A percentile compares a stretch with the other conserved stretches of the same genome.
phyloP scores from a whole-genome alignment of 2,329 filamentous ascomycete species.

The Penicillium sp. region DNA sequence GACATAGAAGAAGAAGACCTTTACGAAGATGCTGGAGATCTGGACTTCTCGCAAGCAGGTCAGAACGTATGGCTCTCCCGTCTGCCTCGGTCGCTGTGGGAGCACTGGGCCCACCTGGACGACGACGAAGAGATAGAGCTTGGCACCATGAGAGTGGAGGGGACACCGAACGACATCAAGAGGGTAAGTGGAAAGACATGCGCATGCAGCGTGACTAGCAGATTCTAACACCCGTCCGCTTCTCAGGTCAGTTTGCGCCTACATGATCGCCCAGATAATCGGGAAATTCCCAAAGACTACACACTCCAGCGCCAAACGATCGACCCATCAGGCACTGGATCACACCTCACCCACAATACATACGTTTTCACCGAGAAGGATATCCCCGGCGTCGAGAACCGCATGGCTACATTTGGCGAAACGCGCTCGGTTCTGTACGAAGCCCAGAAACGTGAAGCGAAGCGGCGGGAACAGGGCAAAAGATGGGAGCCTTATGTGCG shows the following conservation, averaged over 20 bases:
- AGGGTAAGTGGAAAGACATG: constrained; percentile 34
- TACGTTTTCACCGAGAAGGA: constrained; percentile 94
- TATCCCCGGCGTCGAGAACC: constrained; percentile 67
- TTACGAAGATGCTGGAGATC: constrained; percentile 65
- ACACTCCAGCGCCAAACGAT: constrained; percentile 67
- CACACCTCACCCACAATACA: constrained; percentile 67
- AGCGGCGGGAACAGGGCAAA: constrained; percentile 50
- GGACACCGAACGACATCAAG: constrained; percentile 53
- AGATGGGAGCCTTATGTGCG: constrained; percentile 57
- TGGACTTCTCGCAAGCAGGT: constrained; percentile 54
- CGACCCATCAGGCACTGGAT: constrained; percentile 39
- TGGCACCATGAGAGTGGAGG: constrained; percentile 65
- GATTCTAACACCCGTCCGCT: constrained; percentile 25
- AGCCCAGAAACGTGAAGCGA: constrained; percentile 44
- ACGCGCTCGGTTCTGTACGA: constrained; percentile 48
- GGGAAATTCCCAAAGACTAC: constrained; percentile 82
- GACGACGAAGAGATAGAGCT: constrained; percentile 80
- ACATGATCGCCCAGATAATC: constrained; percentile 64
- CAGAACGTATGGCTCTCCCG: constrained; percentile 68
- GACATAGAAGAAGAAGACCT: constrained; percentile 62
- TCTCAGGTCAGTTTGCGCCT: constrained; percentile 67
- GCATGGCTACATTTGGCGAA: constrained; percentile 43
- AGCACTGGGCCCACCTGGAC: constrained; percentile 71
- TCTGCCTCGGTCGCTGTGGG: constrained; percentile 76
- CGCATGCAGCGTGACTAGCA: constrained; percentile 1